phyloP scores from a whole-genome alignment of 148 eudicot genomes.

The Chenopodium album region DNA sequence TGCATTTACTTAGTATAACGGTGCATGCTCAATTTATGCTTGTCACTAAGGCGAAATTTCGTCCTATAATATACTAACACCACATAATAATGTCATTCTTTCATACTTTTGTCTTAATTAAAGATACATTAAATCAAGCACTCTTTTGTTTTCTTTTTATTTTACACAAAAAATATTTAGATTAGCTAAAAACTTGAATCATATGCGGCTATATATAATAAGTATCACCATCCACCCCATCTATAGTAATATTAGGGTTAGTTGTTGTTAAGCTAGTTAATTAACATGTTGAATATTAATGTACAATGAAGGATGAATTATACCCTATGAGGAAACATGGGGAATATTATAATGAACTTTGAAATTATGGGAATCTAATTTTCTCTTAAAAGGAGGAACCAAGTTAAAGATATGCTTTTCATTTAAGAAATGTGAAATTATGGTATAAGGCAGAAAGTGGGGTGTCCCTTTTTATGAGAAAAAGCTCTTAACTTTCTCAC shows the following conservation, averaged over 20 bases:
- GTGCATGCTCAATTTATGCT: background rate
- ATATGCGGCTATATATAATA: too few species aligned
- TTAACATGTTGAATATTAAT: background rate
- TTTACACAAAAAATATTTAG: too few species aligned
- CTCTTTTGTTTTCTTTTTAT: too few species aligned
- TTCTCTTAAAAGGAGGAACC: conserved; percentile 55
- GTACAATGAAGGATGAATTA: background rate
- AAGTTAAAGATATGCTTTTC: conserved; percentile 30
- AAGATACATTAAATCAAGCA: too few species aligned
- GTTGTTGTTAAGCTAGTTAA: too few species aligned
- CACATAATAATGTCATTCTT: background rate
- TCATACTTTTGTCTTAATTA: too few species aligned
- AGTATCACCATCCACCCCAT: too few species aligned
- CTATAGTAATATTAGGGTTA: too few species aligned
- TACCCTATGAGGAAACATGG: conserved; percentile 15
- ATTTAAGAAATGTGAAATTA: conserved; percentile 14
- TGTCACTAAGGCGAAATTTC: background rate
- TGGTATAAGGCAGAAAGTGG: conserved; percentile 53
- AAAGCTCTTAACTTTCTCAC: conserved; percentile 47
- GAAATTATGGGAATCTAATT: conserved; percentile 13
- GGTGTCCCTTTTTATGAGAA: conserved; percentile 62
- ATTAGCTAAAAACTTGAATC: too few species aligned
- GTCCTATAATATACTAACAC: background rate
- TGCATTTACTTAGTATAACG: background rate
- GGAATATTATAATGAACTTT: conserved; percentile 2